These are phyloP conservation scores for Coemansia sp. DNA, from an alignment of 192 early-diverging fungal species.

Conservation along the genomic window DNA sequence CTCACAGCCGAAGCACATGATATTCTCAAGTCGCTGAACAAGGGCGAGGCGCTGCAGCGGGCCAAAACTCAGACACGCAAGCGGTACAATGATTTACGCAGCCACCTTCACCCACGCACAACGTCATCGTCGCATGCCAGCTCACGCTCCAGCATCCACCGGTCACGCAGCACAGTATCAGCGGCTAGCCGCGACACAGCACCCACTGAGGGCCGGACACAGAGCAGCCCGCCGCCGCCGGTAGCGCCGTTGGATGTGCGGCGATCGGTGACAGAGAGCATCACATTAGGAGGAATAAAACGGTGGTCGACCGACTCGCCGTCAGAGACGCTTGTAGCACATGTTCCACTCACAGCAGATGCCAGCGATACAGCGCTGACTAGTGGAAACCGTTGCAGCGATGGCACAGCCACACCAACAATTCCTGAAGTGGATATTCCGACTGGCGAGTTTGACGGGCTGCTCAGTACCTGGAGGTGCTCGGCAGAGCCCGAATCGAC, in stretches of 20 bases:
- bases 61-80: slow-evolving; percentile 46
- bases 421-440: slow-evolving; percentile 45
- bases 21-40: slow-evolving; percentile 26
- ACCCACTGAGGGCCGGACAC: background rate
- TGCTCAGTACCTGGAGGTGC: slow-evolving; percentile 50
- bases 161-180: slow-evolving; percentile 2
- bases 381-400: background rate
- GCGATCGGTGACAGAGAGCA: slow-evolving; percentile 12
- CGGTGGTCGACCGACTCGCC: slow-evolving; percentile 27
- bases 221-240: slow-evolving; percentile 15
- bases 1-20: slow-evolving; percentile 37
- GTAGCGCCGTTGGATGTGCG: slow-evolving; percentile 36
- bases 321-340: slow-evolving; percentile 35
- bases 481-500: background rate
- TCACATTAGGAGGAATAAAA: background rate
- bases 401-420: slow-evolving; percentile 7
- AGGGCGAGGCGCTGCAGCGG: slow-evolving; percentile 34
- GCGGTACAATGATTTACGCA: slow-evolving; percentile 42
- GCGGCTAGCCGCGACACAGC: background rate
- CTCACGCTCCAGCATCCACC: slow-evolving; percentile 11
- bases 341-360: slow-evolving; percentile 13
- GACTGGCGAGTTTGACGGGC: slow-evolving; percentile 24
- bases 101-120: slow-evolving; percentile 29
- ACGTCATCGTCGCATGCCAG: slow-evolving; percentile 14
- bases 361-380: background rate